Percentiles rank a stretch among this genome's conserved stretches.
Conservation (phyloP, 768 basidiomycete genomes). For the Leccinum barrowsii region DNA sequence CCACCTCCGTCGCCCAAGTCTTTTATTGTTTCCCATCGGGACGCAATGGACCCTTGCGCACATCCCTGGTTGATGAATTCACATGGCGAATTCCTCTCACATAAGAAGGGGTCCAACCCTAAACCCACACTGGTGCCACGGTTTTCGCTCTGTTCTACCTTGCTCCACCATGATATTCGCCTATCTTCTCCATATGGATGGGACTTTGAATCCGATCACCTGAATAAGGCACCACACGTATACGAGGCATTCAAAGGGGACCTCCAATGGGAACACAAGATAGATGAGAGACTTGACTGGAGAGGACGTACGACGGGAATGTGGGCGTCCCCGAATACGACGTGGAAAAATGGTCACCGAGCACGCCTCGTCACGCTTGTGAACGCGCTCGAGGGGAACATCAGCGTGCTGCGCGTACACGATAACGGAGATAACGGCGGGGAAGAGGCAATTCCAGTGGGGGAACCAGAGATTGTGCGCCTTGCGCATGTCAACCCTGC, state of each 20-base stretch:
- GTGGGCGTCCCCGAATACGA: constrained; percentile 33
- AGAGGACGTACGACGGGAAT: constrained; percentile 74
- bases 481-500: constrained; percentile 47
- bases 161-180: constrained; percentile 54
- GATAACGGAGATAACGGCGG: neutral
- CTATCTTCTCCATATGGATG: constrained; percentile 47
- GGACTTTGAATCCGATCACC: constrained; percentile 36
- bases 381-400: constrained; percentile 39
- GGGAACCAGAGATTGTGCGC: constrained; percentile 31
- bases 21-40: constrained; percentile 36
- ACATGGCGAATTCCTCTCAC: constrained; percentile 53
- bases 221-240: neutral
- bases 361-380: constrained; percentile 42
- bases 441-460: constrained; percentile 31
- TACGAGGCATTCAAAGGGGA: constrained; percentile 41
- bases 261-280: constrained; percentile 61
- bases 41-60: constrained; percentile 36
- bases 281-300: constrained; percentile 64
- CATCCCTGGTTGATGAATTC: constrained; percentile 34
- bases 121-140: constrained; percentile 42
- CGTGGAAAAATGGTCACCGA: constrained; percentile 53
- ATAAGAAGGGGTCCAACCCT: constrained; percentile 44
- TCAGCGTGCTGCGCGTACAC: constrained; percentile 38
- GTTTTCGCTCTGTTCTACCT: constrained; percentile 50
- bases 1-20: constrained; percentile 10